Conservation (phyloP, 2,329 filamentous ascomycete species). For the Talaromyces verruculosus region DNA sequence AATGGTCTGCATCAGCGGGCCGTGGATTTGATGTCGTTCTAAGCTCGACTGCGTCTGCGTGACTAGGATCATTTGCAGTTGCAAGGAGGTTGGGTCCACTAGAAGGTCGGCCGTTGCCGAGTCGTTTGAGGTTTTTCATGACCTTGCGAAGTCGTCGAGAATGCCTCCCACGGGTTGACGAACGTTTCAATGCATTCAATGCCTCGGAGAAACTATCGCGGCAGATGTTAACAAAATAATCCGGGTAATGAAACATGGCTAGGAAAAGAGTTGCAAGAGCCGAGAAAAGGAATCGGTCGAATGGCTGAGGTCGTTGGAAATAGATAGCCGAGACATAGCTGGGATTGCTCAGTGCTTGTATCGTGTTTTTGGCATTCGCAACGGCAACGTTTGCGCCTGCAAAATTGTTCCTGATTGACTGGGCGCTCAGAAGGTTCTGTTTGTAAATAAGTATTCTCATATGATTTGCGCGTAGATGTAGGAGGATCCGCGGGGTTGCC, state of each 20-base stretch:
- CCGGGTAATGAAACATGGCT: conserved; percentile 62
- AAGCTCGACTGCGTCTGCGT: not conserved
- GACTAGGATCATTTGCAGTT: not conserved
- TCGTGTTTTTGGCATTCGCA: conserved; percentile 63
- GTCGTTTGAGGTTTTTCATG: conserved; percentile 56
- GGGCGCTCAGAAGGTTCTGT: conserved; percentile 77
- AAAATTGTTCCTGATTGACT: conserved; percentile 74
- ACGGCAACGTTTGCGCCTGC: conserved; percentile 68
- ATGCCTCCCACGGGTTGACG: conserved; percentile 61
- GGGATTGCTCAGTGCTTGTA: conserved; percentile 59
- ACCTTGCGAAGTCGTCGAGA: conserved; percentile 63
- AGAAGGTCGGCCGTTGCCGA: not conserved
- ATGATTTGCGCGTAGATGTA: conserved; percentile 85
- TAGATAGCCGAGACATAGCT: conserved; percentile 64
- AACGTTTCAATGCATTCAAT: conserved; percentile 61
- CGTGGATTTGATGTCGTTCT: not conserved
- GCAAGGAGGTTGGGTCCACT: not conserved
- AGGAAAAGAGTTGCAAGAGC: conserved; percentile 63
- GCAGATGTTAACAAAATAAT: conserved; percentile 56
- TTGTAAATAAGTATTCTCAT: conserved; percentile 87
- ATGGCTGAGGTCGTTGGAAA: conserved; percentile 60
- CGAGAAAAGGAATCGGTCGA: conserved; percentile 66
- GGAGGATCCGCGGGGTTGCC: conserved; percentile 74
- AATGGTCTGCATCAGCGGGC: not conserved
- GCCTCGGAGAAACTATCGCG: conserved; percentile 66